Base-by-base conservation (phyloP, 2,329 filamentous ascomycete species). In the Cladosporium sp. region DNA sequence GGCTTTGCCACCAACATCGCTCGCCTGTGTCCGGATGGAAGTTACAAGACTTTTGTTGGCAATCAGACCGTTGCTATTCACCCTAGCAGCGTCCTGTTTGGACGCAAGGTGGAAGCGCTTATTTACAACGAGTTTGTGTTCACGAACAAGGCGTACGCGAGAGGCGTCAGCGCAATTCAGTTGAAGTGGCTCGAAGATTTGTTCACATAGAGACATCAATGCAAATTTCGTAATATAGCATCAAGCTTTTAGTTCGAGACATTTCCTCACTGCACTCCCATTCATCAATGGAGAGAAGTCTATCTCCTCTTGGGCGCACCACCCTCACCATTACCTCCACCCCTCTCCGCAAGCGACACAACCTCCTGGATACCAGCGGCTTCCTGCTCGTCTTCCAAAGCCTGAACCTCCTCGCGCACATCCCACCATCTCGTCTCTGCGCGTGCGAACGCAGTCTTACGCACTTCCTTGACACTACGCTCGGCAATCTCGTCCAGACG, bases 371-470 rank as follows among this genome's bases (percentile, higher is more conserved):
- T 97, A 11, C 95, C 93, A 38, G 93, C 92, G 59, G 91, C 93
- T 79, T 97, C 94, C 81, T 98, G 93, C 81, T 97, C 94, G 79
- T 97, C 94, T 80, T 99, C 95, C 74, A 98, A 79, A 7, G 88
- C 90, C 64, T 89, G 90, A 71, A 99, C 91, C 80, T 98, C 94
- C 81, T 99, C 95, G 73, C 95, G 87, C 76, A 90, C 93, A 83
- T 97, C 95, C 95, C 95, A 99, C 95, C 95, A 99, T 78, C 96
- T 97, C 80, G 93, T 91, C 79, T 99, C 95, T 49, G 93, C 93
- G 70, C 92, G 85, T 75, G 92, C 90, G 77, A 97, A 99, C 1
- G 93, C 95, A 76, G 88, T 89, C 74, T 93, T 90, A 78, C 96
- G 93, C 74, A 98, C 88, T 81, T 98, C 95, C 83, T 99, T 99